Evolutionary conservation across 2,329 filamentous ascomycete species (phyloP), one percentile per base, ranked within the genome.

Genomic region (Lojkania enalia): DNA sequence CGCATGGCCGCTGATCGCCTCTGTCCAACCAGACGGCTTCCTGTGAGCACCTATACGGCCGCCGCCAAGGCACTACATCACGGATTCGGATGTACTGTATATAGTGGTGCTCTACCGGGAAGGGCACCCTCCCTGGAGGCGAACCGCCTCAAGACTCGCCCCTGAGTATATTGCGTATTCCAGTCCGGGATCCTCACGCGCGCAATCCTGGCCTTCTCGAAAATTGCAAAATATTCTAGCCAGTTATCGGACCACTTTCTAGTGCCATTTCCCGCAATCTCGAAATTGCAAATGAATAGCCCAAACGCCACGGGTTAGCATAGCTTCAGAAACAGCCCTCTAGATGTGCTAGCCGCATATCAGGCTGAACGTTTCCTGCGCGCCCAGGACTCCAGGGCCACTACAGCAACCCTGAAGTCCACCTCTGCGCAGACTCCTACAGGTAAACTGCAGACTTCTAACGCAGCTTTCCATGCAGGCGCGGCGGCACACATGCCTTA

Each of bases 401-500:
- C 51, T 52, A 45, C 54, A 52, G 40, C 46, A 36, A 45, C 39
- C 36, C 30, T 33, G 19, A 21, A 20, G 11, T 15, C 15, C 30
- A 32, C 27, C 43, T 31, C 39, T 47, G 46, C 49, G 49, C 43
- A 31, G 43, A 48, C 46, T 52, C 54, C 53, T 54, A 50, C 52
- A 47, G 52, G 54, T 48, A 57, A 43, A 50, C 57, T 63, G 56
- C 54, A 60, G 48, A 31, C 27, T 40, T 48, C 41, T 46, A 49
- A 51, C 39, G 51, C 44, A 44, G 48, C 38, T 51, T 53, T 48
- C 40, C 39, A 44, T 46, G 46, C 37, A 27, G 41, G 46, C 44
- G 52, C 54, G 50, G 44, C 44, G n/a, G 38, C 51, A 51, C 49
- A 39, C 44, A 9, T 61, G 55, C 65, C 65, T 71, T 71, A 71